Conservation (phyloP, 108 stramenopile genomes). For the Nitzschia palea region DNA sequence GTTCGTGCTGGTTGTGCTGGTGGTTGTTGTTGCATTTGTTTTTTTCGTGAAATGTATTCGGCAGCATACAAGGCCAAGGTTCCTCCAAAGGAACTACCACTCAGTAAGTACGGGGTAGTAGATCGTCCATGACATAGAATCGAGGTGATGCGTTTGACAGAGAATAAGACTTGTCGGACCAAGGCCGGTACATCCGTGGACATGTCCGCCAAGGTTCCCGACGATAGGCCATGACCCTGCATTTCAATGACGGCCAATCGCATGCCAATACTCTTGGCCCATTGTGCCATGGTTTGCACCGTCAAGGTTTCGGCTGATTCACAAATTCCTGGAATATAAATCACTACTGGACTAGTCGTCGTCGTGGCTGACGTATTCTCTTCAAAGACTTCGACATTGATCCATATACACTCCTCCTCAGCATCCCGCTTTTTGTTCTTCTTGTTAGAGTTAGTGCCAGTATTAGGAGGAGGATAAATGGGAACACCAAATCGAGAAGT, state of each 20-base stretch:
- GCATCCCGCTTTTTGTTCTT: too few relatives aligned
- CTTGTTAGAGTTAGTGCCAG: not conserved
- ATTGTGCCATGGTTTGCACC: constrained; percentile 39
- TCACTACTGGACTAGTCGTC: constrained; percentile 9
- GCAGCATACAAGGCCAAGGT: constrained; percentile 42
- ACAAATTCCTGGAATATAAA: constrained; percentile 53
- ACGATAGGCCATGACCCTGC: constrained; percentile 52
- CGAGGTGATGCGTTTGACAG: constrained; percentile 10
- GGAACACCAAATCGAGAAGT: not conserved
- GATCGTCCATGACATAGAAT: not conserved
- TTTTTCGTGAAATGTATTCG: constrained; percentile 5
- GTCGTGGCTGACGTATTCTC: not conserved
- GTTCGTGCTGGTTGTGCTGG: not conserved
- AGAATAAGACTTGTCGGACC: constrained; percentile 29
- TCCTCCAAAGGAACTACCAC: constrained; percentile 51
- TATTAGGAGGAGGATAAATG: not conserved
- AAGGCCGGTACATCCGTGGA: constrained; percentile 17
- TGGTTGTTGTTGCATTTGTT: not conserved
- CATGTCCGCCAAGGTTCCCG: constrained; percentile 19
- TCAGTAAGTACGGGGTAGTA: constrained; percentile 13
- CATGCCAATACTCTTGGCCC: constrained; percentile 13
- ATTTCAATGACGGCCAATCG: constrained; percentile 41
- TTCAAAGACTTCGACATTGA: constrained; percentile 15
- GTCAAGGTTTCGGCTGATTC: constrained; percentile 54
- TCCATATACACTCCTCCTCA: not conserved